These are phyloP conservation scores for Solanum corneliomulleri DNA, from an alignment of 257 asterid genomes.

Conservation along the genomic window DNA sequence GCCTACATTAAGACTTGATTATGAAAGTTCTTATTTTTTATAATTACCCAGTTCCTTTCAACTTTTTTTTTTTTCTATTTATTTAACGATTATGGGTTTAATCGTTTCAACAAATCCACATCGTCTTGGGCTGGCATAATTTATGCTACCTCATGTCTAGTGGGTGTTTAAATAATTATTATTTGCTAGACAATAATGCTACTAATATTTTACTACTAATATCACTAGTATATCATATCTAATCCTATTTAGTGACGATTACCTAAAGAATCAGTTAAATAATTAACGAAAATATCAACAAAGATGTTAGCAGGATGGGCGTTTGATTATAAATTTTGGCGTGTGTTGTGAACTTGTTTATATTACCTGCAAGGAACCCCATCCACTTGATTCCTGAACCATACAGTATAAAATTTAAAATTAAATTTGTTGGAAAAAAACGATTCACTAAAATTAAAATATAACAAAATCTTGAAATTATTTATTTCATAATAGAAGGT, in stretches of 20 bases:
- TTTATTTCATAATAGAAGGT: not conserved
- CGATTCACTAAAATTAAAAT: too few species aligned
- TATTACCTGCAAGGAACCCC: not conserved
- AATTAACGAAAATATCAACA: not conserved
- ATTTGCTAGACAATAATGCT: not conserved
- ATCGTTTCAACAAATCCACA: not conserved
- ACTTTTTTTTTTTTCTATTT: not conserved
- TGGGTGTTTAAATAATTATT: not conserved
- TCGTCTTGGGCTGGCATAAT: not conserved
- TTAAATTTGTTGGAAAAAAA: too few species aligned
- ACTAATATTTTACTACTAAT: not conserved
- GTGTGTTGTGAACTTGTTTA: not conserved
- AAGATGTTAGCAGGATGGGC: not conserved
- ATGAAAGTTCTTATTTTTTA: not conserved
- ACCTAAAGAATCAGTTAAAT: not conserved
- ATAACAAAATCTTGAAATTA: not conserved
- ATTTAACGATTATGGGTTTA: not conserved
- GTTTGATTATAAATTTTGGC: not conserved
- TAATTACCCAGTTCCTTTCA: not conserved
- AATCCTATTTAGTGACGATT: not conserved
- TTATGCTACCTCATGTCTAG: not conserved
- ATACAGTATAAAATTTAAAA: too few species aligned
- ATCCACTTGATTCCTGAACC: not conserved
- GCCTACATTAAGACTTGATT: not conserved
- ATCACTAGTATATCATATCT: not conserved